Evolutionary conservation across 2,329 filamentous ascomycete species (phyloP), one percentile per base, ranked within the genome.

Genomic region (Allantophomopsis lycopodina): DNA sequence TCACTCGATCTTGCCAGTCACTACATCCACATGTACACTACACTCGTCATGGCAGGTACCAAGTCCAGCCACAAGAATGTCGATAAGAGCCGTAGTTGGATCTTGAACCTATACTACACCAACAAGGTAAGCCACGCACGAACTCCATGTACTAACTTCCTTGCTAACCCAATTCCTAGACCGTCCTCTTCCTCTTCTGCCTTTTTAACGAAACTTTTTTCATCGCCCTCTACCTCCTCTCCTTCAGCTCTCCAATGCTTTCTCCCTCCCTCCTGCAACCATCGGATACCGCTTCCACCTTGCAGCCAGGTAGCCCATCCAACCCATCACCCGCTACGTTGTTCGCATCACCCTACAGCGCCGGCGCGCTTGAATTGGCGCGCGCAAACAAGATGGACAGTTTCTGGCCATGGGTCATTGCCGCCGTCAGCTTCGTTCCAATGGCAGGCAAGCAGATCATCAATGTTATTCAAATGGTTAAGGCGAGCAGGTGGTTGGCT

Each of bases 1-100:
- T 83, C 82, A 40, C 65, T 98, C 52, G 91, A 98, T 61, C 72
- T 98, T 48, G 83, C 91, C 20, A 94, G 87, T 59, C 91, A 98
- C 62, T 98, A 96, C 59, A 89, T 96, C 69, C 91, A 98, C 66
- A 98, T 98, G 91, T 96, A 94, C 58, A 85, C 88, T 11, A 94
- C 87, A 1, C 67, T 95, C 54, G 79, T 80, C 48, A 91, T 94
- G 76, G 86, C 83, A 40, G 86, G 85, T 39, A 71, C 76, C 40
- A 74, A 78, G 14, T 66, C 74, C 50, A 80, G 87, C 65, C 91
- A 98, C 67, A 98, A 98, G 76, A 88, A 83, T 52, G 79, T 98
- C 39, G 86, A 94, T 57, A 80, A 83, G 61, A 83, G 75, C 57
- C 71, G 87, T 59, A 94, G 85, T 66, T 85, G 80, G 76, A 69